Evolutionary conservation across 2,329 filamentous ascomycete species (phyloP), one percentile per base, ranked within the genome.

Genomic region (Hypoxylon sp.): DNA sequence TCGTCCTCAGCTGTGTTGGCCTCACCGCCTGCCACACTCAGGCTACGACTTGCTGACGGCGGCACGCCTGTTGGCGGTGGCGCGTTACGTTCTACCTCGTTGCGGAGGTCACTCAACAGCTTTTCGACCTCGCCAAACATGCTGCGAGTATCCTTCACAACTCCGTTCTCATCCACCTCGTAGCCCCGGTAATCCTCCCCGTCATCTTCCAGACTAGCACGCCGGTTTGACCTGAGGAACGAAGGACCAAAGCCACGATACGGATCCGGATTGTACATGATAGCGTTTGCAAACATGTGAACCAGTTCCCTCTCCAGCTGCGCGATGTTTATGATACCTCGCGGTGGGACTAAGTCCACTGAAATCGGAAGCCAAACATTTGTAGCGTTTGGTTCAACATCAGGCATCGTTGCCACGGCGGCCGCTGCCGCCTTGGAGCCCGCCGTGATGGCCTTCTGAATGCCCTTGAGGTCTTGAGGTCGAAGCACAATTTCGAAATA

Each of bases 221-320:
- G 80, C 73, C 71, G 67, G 28, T 73, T 73, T 20, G 70, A 72
- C 59, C 80, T 79, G 72, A 86, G 77, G 68, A 93, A 91, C 0
- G 84, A 81, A 1, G 84, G 82, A 0, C 90, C 90, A 8, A 91
- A 88, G 0, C 91, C 91, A 24, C 90, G 87, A 70, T 91, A 84
- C 0, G 91, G 89, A 67, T 97, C 93, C 0, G 92, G 89, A 72
- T 98, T 98, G 82, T 97, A 99, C 96, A 99, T 98, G 78, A 97
- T 91, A 16, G 96, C 95, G 74, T 98, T 98, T 70, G 93, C 93
- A 77, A 98, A 97, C 92, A 98, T 97, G 72, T 96, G 92, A 72
- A 96, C 93, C 9, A 98, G 82, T 77, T 98, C 95, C 70, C 93
- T 93, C 78, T 98, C 95, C 14, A 98, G 84, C 77, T 98, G 96